phyloP scores from a whole-genome alignment of 495 filamentous ascomycete genomes.

The Bombardia bombarda region DNA sequence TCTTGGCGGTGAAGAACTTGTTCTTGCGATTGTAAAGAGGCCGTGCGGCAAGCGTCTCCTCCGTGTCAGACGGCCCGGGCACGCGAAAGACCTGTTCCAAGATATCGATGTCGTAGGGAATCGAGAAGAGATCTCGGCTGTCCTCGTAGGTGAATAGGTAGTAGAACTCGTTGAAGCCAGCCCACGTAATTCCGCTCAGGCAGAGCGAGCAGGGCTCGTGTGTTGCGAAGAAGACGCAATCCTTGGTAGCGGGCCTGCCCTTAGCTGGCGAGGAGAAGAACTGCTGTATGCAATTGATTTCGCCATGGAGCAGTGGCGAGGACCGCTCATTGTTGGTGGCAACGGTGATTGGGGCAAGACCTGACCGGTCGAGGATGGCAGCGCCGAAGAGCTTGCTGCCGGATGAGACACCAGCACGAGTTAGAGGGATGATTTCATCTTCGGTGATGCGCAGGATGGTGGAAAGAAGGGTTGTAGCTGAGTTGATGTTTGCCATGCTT shows the following conservation, averaged over 20 bases:
- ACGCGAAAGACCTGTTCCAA: conserved; percentile 34
- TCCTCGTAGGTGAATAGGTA: conserved; percentile 39
- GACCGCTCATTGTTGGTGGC: conserved; percentile 32
- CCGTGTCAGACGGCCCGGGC: conserved; percentile 15
- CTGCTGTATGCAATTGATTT: conserved; percentile 39
- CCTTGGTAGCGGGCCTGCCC: conserved; percentile 17
- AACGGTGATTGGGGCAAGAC: conserved; percentile 19
- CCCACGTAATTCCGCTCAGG: conserved; percentile 34
- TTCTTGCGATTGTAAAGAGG: conserved; percentile 31
- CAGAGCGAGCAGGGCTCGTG: conserved; percentile 37
- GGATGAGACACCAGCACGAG: conserved; percentile 25
- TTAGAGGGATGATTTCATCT: conserved; percentile 25
- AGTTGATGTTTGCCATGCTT: conserved; percentile 12
- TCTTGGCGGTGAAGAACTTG: conserved; percentile 33
- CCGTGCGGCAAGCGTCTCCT: conserved; percentile 14
- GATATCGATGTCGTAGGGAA: conserved; percentile 36
- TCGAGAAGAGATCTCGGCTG: conserved; percentile 29
- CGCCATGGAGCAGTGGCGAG: conserved; percentile 32
- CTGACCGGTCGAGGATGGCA: conserved; percentile 24
- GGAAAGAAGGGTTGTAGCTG: conserved; percentile 20
- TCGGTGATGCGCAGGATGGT: conserved; percentile 26
- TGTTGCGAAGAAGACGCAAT: conserved; percentile 36
- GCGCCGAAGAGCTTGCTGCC: conserved; percentile 35
- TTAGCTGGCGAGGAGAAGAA: conserved; percentile 23
- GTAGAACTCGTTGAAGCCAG: conserved; percentile 36